Conservation (phyloP, 1,284 basidiomycete species). For the Rhodotorula sp. region DNA sequence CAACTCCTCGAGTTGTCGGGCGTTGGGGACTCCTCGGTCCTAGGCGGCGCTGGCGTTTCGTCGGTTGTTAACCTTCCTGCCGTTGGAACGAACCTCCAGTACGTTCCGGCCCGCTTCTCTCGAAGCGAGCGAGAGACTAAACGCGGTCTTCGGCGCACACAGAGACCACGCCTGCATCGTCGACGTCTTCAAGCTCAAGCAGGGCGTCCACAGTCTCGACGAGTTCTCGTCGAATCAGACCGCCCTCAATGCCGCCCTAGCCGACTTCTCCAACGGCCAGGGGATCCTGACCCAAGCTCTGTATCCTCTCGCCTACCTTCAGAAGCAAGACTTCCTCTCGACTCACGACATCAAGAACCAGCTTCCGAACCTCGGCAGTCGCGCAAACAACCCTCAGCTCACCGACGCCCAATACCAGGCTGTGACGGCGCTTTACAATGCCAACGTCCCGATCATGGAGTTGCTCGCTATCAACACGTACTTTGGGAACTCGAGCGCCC, state of each 20-base stretch:
- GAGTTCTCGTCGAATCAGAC: constrained; percentile 1
- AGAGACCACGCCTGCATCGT: constrained; percentile 24
- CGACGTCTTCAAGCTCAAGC: constrained; percentile 27
- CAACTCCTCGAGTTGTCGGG: constrained; percentile 67
- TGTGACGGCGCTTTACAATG: neutral
- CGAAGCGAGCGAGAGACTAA: neutral
- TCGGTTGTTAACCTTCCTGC: constrained; percentile 52
- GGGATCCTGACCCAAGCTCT: constrained; percentile 28
- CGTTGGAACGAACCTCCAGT: constrained; percentile 59
- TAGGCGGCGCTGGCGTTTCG: constrained; percentile 58
- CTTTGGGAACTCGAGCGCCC: constrained; percentile 6
- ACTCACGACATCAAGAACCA: neutral
- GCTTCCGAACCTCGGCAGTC: constrained; percentile 6
- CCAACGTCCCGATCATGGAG: constrained; percentile 17
- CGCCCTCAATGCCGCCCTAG: constrained; percentile 10
- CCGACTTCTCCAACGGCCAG: constrained; percentile 14
- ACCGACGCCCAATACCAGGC: neutral
- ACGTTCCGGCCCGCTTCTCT: neutral
- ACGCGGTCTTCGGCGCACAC: neutral
- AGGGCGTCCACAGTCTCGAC: constrained; percentile 15
- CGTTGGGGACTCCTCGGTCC: constrained; percentile 61
- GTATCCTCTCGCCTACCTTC: constrained; percentile 25
- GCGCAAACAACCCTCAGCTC: constrained; percentile 8
- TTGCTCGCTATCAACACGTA: constrained; percentile 23
- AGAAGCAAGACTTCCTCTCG: constrained; percentile 6